Conservation (phyloP, 129 eudicot genomes). For the Dittrichia graveolens region DNA sequence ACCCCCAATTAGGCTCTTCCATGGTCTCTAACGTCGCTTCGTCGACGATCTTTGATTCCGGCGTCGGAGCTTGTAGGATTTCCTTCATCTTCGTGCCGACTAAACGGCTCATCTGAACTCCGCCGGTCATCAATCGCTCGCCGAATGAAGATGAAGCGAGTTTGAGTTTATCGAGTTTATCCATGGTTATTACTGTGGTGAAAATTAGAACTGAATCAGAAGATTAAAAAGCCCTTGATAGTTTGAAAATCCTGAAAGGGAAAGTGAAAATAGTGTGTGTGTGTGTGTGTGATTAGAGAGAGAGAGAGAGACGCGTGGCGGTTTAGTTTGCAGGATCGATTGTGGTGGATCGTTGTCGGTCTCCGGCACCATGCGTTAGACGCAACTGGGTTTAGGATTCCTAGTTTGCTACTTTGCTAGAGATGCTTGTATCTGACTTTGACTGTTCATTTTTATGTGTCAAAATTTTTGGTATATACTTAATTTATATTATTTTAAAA, state of each 20-base stretch:
- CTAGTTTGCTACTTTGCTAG: too few relatives aligned
- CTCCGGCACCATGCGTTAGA: slow-evolving; percentile 1
- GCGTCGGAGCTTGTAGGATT: slow-evolving; percentile 65
- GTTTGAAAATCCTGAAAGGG: slow-evolving; percentile 14
- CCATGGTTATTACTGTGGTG: slow-evolving; percentile 15
- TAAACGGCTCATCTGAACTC: slow-evolving; percentile 58
- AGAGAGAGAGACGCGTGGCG: slow-evolving; percentile 20
- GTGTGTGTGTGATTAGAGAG: background rate
- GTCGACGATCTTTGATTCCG: slow-evolving; percentile 84
- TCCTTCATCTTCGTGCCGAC: slow-evolving; percentile 68
- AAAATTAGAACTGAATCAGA: background rate
- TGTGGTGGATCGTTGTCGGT: slow-evolving; percentile 34
- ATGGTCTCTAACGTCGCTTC: slow-evolving; percentile 73
- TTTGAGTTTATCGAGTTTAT: slow-evolving; percentile 60
- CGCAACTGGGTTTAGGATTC: background rate
- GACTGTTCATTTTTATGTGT: too few relatives aligned
- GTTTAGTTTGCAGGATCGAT: slow-evolving; percentile 15
- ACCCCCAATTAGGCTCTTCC: slow-evolving; percentile 82
- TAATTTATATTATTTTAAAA: too few relatives aligned
- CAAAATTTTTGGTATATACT: too few relatives aligned
- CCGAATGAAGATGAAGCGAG: slow-evolving; percentile 81
- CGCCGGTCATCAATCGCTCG: slow-evolving; percentile 65
- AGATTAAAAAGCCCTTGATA: slow-evolving; percentile 2
- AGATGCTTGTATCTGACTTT: too few relatives aligned
- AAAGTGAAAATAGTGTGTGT: slow-evolving; percentile 31